Base-by-base conservation (phyloP, 768 basidiomycete genomes). In the Rhizopogon rudus region DNA sequence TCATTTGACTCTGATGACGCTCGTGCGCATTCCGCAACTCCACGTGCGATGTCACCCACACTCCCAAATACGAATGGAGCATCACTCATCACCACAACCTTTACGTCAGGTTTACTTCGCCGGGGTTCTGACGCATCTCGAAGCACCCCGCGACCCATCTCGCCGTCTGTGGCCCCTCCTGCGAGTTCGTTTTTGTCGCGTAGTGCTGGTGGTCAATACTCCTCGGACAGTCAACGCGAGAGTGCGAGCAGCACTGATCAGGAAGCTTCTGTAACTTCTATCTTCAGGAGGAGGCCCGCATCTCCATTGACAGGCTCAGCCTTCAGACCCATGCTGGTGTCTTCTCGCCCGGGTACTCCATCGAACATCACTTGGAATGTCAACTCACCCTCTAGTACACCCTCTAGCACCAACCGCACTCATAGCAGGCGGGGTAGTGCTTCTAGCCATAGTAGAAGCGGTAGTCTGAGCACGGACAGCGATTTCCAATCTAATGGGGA, bases 291-390 rank as follows among this genome's bases (percentile, higher is more conserved):
- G 35, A 77, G 87, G 51, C 87, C 89, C 48, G 78, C 79, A n/a
- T 91, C 89, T 37, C 89, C 90, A 5, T 75, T 89, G 37, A 80
- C 86, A 33, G 78, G 75, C 28, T 73, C 78, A 28, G 69, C 81
- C 3, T 88, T 75, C 66, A 87, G 86, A 67, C 77, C 83, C 6
- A 74, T 87, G 72, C 61, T 78, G 6, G 76, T 80, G 22, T 77
- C 83, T 52, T 74, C 78, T 54, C 72, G 77, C 40, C 75, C 79
- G 31, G 64, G 65, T 44, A 88, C 89, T 28, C 89, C 89, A 37
- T 91, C 90, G 1, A 88, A 87, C 65, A 78, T 89, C 51, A 80
- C 82, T n/a, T 91, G 88, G 88, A 81, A 77, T 51, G 61, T 70
- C 40, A 70, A 59, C n/a, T 54, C 73, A 22, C 71, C 74, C 16